Evolutionary conservation across 805 yeast species (phyloP).

Genomic region (Candida anglica): DNA sequence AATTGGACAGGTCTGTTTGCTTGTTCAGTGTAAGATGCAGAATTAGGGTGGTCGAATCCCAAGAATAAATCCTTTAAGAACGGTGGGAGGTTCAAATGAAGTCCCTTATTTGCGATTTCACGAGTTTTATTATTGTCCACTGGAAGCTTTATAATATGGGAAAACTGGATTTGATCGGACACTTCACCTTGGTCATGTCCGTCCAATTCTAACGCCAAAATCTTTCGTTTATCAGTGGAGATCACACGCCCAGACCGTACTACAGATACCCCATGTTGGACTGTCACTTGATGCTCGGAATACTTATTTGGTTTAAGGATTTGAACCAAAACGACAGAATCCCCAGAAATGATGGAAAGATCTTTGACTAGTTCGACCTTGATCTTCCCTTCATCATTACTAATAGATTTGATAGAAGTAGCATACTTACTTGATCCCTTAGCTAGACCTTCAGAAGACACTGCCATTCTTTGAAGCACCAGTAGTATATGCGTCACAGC

Average conservation of each 20-base stretch:
- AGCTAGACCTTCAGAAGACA: slow-evolving; percentile 1
- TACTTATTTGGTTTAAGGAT: slow-evolving; percentile 22
- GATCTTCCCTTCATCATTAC: neutral
- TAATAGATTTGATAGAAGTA: slow-evolving; percentile 9
- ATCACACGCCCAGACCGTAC: neutral
- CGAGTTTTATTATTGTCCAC: neutral
- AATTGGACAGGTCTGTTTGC: slow-evolving; percentile 4
- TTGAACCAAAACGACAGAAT: slow-evolving; percentile 15
- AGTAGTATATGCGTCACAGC: slow-evolving; percentile 11
- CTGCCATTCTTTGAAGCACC: slow-evolving; percentile 14
- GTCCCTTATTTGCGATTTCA: neutral
- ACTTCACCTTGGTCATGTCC: too few relatives aligned
- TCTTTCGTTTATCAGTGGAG: too few relatives aligned
- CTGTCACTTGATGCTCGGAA: slow-evolving; percentile 5
- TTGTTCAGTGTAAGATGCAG: slow-evolving; percentile 3
- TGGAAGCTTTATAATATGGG: neutral
- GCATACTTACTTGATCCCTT: slow-evolving; percentile 30
- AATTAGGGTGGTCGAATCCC: too few relatives aligned
- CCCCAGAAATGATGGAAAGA: slow-evolving; percentile 2
- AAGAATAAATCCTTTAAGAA: slow-evolving; percentile 1
- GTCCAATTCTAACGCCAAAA: too few relatives aligned
- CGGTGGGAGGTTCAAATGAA: neutral
- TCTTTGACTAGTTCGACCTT: neutral
- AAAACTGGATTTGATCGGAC: too few relatives aligned
- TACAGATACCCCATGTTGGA: slow-evolving; percentile 12